These are phyloP conservation scores for Huntiella savannae DNA, from an alignment of 2,329 filamentous ascomycete genomes.

Conservation along the genomic window DNA sequence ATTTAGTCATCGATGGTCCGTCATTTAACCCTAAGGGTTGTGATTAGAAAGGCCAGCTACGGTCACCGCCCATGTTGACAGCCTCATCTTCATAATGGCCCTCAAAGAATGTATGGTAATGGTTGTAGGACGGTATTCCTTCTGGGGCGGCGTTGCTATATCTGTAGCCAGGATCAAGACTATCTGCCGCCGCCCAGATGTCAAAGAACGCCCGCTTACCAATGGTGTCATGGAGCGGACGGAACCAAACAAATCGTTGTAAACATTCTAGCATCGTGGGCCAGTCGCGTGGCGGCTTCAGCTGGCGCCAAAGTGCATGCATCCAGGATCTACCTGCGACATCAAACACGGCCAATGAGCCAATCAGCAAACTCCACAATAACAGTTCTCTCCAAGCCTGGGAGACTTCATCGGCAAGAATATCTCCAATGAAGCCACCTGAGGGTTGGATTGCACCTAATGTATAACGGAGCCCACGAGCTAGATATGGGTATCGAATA, in stretches of 20 bases:
- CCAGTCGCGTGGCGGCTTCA: constrained; percentile 9
- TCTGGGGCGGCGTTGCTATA: too few relatives aligned
- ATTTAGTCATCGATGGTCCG: too few relatives aligned
- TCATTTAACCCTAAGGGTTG: too few relatives aligned
- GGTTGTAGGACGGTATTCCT: too few relatives aligned
- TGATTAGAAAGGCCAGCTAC: too few relatives aligned
- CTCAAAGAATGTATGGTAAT: too few relatives aligned
- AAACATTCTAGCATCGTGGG: constrained; percentile 5
- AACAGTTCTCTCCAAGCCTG: constrained; percentile 5
- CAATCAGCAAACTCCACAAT: constrained; percentile 7
- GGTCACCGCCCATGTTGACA: too few relatives aligned
- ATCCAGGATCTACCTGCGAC: constrained; percentile 8
- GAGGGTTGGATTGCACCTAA: constrained; percentile 7
- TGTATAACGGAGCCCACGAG: constrained; percentile 6
- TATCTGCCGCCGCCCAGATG: constrained; percentile 7
- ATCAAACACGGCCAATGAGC: constrained; percentile 9
- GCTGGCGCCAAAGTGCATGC: constrained; percentile 7
- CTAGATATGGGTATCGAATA: constrained; percentile 9
- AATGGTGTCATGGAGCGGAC: constrained; percentile 8
- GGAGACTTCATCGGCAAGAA: background rate
- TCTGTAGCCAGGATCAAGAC: background rate
- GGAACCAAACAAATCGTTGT: constrained; percentile 10
- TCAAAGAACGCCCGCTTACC: constrained; percentile 2
- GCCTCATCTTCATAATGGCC: too few relatives aligned
- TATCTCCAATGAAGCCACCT: background rate